Base-by-base conservation (phyloP, 2,329 filamentous ascomycete genomes). In the Pseudogymnoascus sp. region DNA sequence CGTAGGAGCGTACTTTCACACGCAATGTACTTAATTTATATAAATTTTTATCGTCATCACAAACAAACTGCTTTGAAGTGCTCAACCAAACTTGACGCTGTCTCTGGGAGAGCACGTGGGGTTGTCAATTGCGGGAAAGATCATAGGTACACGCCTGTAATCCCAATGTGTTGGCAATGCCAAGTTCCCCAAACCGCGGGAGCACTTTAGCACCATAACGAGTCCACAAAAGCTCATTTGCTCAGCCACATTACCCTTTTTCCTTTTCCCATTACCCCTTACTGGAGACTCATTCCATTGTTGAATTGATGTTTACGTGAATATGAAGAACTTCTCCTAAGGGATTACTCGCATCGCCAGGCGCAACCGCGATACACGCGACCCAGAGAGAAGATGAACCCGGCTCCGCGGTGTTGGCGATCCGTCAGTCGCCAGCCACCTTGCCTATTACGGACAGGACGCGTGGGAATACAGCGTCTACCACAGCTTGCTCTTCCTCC, bases 141-240 rank as follows among this genome's bases (percentile, higher is more conserved):
- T 33, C 11, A 37, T 28, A n/a, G 47, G 47, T 33, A 18, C 47
- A 14, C 2, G n/a, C 12, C 9, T 6, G 2, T 9, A 12, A 33
- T 33, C 18, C 47, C 47, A 54, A 33, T 54, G 47, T 54, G 25
- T 16, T 54, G 47, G 47, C 47, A 54, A 7, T 54, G 47, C 47
- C 47, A 54, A 54, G 47, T 54, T 54, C n/a, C 11, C 47, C 47
- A 54, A 54, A 9, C 16, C 47, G 28, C 47, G 28, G 47, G 47
- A 12, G 14, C 14, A 16, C 16, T 50, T 54, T 54, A 54, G 47
- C 47, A 54, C 43, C 9, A 54, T 8, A 12, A 7, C n/a, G 28
- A 54, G 28, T 54, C 47, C 47, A 54, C 47, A 54, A 54, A 50
- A 50, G 43, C 8, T 30, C 43, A 50, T 50, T n/a, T 50, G 43